A percentile compares a stretch with the other conserved stretches of the same genome.
Conservation (phyloP, 192 early-diverging fungal genomes). For the Thamnidium elegans region DNA sequence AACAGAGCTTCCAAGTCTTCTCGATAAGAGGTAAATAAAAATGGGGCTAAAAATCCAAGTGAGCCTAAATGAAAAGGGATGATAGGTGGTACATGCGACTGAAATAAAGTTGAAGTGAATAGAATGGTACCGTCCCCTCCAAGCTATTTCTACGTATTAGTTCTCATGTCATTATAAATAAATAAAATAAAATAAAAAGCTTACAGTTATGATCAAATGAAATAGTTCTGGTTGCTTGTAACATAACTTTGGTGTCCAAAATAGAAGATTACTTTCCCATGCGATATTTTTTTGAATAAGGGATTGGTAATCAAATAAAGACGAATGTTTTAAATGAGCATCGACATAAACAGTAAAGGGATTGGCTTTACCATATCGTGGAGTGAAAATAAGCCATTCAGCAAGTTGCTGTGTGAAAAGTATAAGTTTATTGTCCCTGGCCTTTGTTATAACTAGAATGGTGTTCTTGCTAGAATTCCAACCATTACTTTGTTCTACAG, state of each 20-base stretch:
- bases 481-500: not conserved
- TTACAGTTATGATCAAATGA: conserved; percentile 82
- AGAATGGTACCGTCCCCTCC: conserved; percentile 96
- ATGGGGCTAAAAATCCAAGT: conserved; percentile 92
- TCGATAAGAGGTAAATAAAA: conserved; percentile 64
- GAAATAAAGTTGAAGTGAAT: conserved; percentile 89
- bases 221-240: conserved; percentile 63
- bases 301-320: conserved; percentile 51
- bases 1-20: conserved; percentile 41
- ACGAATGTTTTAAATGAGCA: conserved; percentile 51
- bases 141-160: conserved; percentile 41
- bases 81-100: conserved; percentile 85
- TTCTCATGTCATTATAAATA: too few relatives aligned
- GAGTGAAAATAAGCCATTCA: conserved; percentile 57
- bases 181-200: not conserved
- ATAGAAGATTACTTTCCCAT: conserved; percentile 50
- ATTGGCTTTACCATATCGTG: conserved; percentile 35
- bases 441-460: conserved; percentile 76
- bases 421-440: conserved; percentile 60
- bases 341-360: conserved; percentile 63
- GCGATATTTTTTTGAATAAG: conserved; percentile 35
- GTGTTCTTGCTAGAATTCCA: conserved; percentile 27
- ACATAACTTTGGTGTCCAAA: conserved; percentile 77
- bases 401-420: conserved; percentile 64
- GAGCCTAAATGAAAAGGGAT: conserved; percentile 92